A percentile compares a stretch with the other conserved stretches of the same genome.
Conservation (phyloP, 2,329 filamentous ascomycete genomes). For the Helotiales sp. region DNA sequence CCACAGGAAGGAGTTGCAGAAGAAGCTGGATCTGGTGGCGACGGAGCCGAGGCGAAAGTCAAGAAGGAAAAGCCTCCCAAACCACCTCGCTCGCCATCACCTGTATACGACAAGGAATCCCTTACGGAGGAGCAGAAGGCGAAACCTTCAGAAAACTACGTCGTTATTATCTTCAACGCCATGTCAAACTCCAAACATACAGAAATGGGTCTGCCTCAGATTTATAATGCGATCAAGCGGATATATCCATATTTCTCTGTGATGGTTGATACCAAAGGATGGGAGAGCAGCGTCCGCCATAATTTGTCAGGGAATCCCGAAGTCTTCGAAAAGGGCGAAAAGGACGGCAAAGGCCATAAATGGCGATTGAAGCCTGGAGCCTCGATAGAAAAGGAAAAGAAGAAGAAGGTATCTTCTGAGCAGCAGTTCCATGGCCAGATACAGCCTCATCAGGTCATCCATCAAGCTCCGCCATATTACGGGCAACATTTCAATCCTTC, state of each 20-base stretch:
- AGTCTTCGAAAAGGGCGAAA: conserved; percentile 54
- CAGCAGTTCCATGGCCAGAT: not conserved
- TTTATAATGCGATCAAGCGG: conserved; percentile 58
- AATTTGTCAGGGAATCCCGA: conserved; percentile 55
- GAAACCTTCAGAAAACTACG: conserved; percentile 60
- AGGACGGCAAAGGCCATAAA: conserved; percentile 54
- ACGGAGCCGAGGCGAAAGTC: conserved; percentile 52
- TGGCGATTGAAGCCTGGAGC: conserved; percentile 55
- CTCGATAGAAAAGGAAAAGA: conserved; percentile 58
- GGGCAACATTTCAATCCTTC: conserved; percentile 8
- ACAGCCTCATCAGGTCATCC: not conserved
- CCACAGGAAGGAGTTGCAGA: conserved; percentile 44
- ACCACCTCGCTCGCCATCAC: conserved; percentile 48
- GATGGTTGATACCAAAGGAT: conserved; percentile 52
- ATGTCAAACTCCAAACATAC: conserved; percentile 49
- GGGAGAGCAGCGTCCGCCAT: conserved; percentile 63
- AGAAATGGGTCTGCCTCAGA: conserved; percentile 57
- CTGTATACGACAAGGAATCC: conserved; percentile 51
- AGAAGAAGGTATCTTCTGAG: conserved; percentile 40
- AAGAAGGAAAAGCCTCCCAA: conserved; percentile 54
- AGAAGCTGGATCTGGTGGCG: conserved; percentile 42
- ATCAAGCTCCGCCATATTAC: conserved; percentile 11
- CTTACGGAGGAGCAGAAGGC: conserved; percentile 73
- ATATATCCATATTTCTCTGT: conserved; percentile 60
- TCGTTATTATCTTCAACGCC: conserved; percentile 57